These are phyloP conservation scores for Cercophora sp. DNA, from an alignment of 495 filamentous ascomycete species.

Conservation along the genomic window DNA sequence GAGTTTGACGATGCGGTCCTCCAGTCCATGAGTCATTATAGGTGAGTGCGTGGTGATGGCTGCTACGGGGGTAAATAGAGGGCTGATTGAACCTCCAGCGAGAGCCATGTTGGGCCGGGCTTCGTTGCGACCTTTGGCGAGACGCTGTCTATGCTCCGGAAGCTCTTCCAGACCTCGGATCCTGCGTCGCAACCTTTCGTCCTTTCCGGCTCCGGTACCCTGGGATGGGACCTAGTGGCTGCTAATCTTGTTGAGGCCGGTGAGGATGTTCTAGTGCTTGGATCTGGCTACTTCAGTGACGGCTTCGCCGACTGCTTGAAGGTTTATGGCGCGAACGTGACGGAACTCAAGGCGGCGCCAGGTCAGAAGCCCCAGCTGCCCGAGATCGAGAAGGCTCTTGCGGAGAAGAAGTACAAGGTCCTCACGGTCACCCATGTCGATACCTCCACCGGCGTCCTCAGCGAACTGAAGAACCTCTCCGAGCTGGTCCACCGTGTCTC, in stretches of 20 bases:
- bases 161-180: conserved; percentile 85
- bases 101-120: conserved; percentile 83
- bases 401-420: conserved; percentile 83
- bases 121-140: conserved; percentile 93
- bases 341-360: conserved; percentile 82
- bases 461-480: conserved; percentile 78
- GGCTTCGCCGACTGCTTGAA: conserved; percentile 88
- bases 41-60: conserved; percentile 51
- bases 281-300: conserved; percentile 96
- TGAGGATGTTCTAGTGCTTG: conserved; percentile 87
- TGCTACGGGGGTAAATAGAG: not conserved
- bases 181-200: conserved; percentile 85
- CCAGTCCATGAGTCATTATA: conserved; percentile 91
- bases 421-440: conserved; percentile 96
- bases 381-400: conserved; percentile 81
- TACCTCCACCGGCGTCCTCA: conserved; percentile 92
- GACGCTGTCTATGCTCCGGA: conserved; percentile 78
- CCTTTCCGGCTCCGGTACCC: conserved; percentile 87
- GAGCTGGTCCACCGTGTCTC: conserved; percentile 79
- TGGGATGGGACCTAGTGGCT: conserved; percentile 94
- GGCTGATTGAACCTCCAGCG: conserved; percentile 45
- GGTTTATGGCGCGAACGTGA: conserved; percentile 84
- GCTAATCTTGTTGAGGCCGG: conserved; percentile 83
- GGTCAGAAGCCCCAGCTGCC: conserved; percentile 83
- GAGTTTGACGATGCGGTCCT: conserved; percentile 98